Conservation (phyloP, 306 rosid genomes). For the Oemleria cerasiformis region DNA sequence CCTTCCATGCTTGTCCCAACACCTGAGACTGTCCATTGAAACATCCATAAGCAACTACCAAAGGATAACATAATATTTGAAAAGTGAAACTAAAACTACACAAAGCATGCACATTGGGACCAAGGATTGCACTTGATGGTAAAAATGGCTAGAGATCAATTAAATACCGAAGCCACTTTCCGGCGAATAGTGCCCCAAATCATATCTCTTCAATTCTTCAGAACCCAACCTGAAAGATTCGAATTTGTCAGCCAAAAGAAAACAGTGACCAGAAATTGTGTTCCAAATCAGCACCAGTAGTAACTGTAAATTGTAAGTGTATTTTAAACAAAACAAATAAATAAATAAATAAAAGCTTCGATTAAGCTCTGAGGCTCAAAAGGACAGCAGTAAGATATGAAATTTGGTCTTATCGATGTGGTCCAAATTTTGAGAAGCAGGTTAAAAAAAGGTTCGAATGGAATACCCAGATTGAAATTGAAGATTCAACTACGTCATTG, state of each 20-base stretch:
- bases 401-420: background rate
- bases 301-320: background rate
- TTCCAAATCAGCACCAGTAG: background rate
- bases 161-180: slow-evolving; percentile 36
- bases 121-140: background rate
- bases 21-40: slow-evolving; percentile 26
- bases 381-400: background rate
- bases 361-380: slow-evolving; percentile 5
- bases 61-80: background rate
- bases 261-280: background rate
- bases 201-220: slow-evolving; percentile 31
- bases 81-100: slow-evolving; percentile 1
- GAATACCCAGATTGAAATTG: background rate
- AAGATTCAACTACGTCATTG: background rate
- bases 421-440: background rate
- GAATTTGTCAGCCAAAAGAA: background rate
- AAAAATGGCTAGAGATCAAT: background rate
- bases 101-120: background rate
- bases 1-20: slow-evolving; percentile 32
- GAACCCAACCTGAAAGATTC: slow-evolving; percentile 14
- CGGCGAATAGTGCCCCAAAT: slow-evolving; percentile 48
- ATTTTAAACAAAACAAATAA: background rate
- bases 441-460: background rate
- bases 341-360: background rate
- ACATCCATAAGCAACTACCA: slow-evolving; percentile 3